A percentile compares a stretch with the other conserved stretches of the same genome.
Conservation (phyloP, 108 stramenopile genomes). For the Phaeodactylum tricornutum region DNA sequence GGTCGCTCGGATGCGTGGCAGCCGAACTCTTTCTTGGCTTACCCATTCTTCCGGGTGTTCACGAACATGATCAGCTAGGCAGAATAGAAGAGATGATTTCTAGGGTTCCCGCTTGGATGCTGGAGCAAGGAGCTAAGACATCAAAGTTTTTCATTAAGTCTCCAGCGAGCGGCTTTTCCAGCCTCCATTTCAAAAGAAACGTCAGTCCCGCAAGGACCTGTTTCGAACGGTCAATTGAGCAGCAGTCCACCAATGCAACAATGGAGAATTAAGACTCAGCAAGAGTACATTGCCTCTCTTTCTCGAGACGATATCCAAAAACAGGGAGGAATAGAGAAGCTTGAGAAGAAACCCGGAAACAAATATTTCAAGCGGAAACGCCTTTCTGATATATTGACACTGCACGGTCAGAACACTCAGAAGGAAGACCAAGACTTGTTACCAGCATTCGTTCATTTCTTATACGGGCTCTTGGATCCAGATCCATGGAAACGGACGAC, state of each 20-base stretch:
- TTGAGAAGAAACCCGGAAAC: slow-evolving; percentile 73
- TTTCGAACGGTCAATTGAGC: too few species aligned
- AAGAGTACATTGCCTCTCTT: slow-evolving; percentile 63
- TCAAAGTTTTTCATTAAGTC: slow-evolving; percentile 52
- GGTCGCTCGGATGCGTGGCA: slow-evolving; percentile 93
- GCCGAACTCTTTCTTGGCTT: slow-evolving; percentile 93
- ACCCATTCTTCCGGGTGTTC: slow-evolving; percentile 93
- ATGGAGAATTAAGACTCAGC: slow-evolving; percentile 58
- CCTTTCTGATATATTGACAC: slow-evolving; percentile 64
- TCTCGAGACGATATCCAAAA: slow-evolving; percentile 51
- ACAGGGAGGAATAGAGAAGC: slow-evolving; percentile 57
- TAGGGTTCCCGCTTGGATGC: slow-evolving; percentile 78
- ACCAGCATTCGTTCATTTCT: slow-evolving; percentile 65
- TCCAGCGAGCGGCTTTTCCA: too few species aligned
- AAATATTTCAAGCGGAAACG: slow-evolving; percentile 65
- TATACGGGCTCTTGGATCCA: slow-evolving; percentile 60
- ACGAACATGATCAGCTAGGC: slow-evolving; percentile 92
- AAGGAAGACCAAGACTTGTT: slow-evolving; percentile 46
- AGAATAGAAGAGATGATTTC: slow-evolving; percentile 93
- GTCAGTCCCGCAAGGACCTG: slow-evolving; percentile 9
- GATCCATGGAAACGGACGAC: slow-evolving; percentile 84
- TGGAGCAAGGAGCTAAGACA: slow-evolving; percentile 67
- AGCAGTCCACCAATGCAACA: slow-evolving; percentile 9
- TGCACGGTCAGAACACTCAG: slow-evolving; percentile 41
- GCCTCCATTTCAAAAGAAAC: slow-evolving; percentile 8